Percentiles rank a stretch among this genome's conserved stretches.
phyloP scores from a whole-genome alignment of 495 filamentous ascomycete species.

The Pseudoneurospora amorphoporcata region DNA sequence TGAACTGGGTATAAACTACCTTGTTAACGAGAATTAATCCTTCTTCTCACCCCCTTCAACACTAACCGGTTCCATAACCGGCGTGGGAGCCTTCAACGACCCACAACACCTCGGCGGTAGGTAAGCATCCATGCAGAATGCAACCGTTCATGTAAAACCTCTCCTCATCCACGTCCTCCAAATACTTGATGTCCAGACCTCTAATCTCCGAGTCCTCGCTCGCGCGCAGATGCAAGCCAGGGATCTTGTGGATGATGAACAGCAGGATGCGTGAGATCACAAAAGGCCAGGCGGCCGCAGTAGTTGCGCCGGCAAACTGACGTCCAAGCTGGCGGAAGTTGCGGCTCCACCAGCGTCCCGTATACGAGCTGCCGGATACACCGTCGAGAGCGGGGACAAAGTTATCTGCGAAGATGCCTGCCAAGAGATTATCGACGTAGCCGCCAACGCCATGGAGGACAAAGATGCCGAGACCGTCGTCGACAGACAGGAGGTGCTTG shows the following conservation, averaged over 20 bases:
- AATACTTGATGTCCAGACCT: conserved; percentile 60
- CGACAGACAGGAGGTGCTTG: conserved; percentile 64
- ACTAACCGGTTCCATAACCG: background rate
- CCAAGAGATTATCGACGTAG: conserved; percentile 64
- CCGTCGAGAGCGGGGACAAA: conserved; percentile 58
- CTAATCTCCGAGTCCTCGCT: conserved; percentile 62
- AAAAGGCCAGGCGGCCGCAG: conserved; percentile 71
- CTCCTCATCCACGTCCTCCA: conserved; percentile 13
- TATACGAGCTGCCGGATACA: conserved; percentile 48
- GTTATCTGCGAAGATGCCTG: conserved; percentile 63
- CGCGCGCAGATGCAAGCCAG: conserved; percentile 62
- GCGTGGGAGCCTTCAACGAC: background rate
- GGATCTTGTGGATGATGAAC: conserved; percentile 65
- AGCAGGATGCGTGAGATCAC: conserved; percentile 66
- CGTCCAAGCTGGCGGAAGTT: conserved; percentile 69
- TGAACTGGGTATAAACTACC: too few species aligned
- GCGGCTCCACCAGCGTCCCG: conserved; percentile 21
- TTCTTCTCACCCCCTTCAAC: background rate
- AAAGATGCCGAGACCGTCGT: conserved; percentile 75
- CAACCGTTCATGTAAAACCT: background rate
- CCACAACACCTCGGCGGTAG: background rate
- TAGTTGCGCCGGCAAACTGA: conserved; percentile 66
- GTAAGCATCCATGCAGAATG: background rate
- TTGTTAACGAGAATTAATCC: background rate
- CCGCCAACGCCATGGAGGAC: conserved; percentile 72